Evolutionary conservation across 495 filamentous ascomycete species (phyloP), one percentile per base, ranked within the genome.

Genomic region (Trichoderma gamsii): DNA sequence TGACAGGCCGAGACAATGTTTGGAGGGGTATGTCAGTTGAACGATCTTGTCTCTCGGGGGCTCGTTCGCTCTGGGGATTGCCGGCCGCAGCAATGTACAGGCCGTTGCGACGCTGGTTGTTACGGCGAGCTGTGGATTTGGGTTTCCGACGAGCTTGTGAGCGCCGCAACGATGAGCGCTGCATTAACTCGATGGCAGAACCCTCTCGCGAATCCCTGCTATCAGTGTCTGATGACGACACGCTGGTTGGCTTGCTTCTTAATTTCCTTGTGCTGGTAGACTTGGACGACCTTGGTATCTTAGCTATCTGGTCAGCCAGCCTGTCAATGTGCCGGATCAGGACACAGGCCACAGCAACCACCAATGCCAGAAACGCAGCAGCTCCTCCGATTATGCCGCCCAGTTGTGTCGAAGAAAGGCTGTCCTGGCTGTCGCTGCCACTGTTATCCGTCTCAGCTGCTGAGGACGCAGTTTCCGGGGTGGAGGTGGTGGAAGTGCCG

Each of bases 301-400:
- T 73, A 1, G 72, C 70, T 52, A 79, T 78, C 63, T 76, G 71
- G 38, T 73, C 71, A 27, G 68, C 69, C 32, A 77, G 75, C 0
- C 67, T 73, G 44, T 78, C 79, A 6, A 83, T 75, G 1, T 76
- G 76, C 9, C 76, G 72, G 64, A 81, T 71, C 64, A 83, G 74
- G 27, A 83, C 61, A 67, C 67, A 74, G 0, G 79, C 74, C 18
- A 77, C 76, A 15, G 67, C 67, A 23, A 82, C 16, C 16, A 82
- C 74, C 44, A 76, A 69, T 11, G 79, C n/a, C 0, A 82, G 67
- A 0, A 82, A 46, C 9, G 71, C 73, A n/a, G 81, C 71, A 6
- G 73, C 79, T 13, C 79, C 81, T 46, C 74, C 76, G n/a, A 82
- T 72, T 66, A 83, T 82, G 8, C 81, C 81, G 2, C 78, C 81